Evolutionary conservation across 495 filamentous ascomycete species (phyloP), one percentile per base, ranked within the genome.

Genomic region (Podospora comata): DNA sequence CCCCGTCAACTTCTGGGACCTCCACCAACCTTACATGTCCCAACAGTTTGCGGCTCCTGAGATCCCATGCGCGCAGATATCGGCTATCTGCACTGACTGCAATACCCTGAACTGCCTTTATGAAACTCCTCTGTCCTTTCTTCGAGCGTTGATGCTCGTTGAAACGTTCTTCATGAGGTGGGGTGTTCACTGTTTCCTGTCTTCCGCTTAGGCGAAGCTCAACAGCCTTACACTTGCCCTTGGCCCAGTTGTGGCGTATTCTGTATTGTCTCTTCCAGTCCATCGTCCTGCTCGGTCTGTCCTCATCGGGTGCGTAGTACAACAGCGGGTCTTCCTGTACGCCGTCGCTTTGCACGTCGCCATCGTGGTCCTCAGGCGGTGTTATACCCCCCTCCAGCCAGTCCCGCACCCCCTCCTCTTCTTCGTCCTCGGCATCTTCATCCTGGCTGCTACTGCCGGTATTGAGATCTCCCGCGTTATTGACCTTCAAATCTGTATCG

Each of bases 261-360:
- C 90, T 93, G 78, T 94, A 99, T 71, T 95, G 91, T 64, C 85
- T 84, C 82, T 97, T 97, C 95, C 95, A 99, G 77, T 83, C 69
- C 15, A 71, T 55, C 18, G 28, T 7, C 28, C 2, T 18, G n/a
- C 20, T 53, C 34, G 5, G 58, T 11, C 15, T 39, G 4, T 68
- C 64, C 30, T 53, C 62, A 34, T 48, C 39, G 7, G 39, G 39
- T 16, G 39, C 39, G 15, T 48, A 48, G 15, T 48, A 48, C 9
- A 48, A 2, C 9, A 48, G 9, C 39, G 39, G 39, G 13, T 48
- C 39, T 3, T 48, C 39, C 9, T 48, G 39, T 11, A 11, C 39
- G 15, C 15, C 39, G 15, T 20, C 44, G 27, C 93, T 55, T 5
- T 60, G 56, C 20, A 62, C 30, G 81, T 82, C 70, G 65, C 80